Evolutionary conservation across 352 stramenopile species (phyloP).

Genomic region (Phytophthora litchii): DNA sequence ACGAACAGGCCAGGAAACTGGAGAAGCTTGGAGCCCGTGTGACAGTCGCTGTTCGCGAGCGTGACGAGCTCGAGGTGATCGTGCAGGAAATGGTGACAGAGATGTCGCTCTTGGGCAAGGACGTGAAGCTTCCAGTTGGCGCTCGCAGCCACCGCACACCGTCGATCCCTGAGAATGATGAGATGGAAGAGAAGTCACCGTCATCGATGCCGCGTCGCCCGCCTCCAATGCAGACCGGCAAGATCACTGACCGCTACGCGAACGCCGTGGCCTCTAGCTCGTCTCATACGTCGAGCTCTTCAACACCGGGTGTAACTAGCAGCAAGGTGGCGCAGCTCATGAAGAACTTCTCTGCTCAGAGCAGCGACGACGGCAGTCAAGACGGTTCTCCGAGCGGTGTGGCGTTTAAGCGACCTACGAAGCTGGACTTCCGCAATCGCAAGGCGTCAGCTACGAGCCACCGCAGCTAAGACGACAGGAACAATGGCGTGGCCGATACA

Average conservation of each 20-base stretch:
- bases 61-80: slow-evolving; percentile 67
- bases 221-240: slow-evolving; percentile 22
- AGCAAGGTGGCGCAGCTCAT: slow-evolving; percentile 73
- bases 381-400: slow-evolving; percentile 24
- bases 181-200: slow-evolving; percentile 35
- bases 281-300: slow-evolving; percentile 13
- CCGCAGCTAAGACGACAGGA: slow-evolving; percentile 23
- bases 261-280: slow-evolving; percentile 42
- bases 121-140: slow-evolving; percentile 20
- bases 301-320: slow-evolving; percentile 24
- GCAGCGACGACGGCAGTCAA: slow-evolving; percentile 22
- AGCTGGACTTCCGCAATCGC: slow-evolving; percentile 47
- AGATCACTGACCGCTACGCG: slow-evolving; percentile 58
- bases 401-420: slow-evolving; percentile 36
- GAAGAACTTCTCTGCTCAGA: slow-evolving; percentile 68
- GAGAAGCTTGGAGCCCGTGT: slow-evolving; percentile 58
- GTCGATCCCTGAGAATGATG: slow-evolving; percentile 27
- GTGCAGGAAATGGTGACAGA: slow-evolving; percentile 62
- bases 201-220: slow-evolving; percentile 5
- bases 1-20: slow-evolving; percentile 57
- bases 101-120: slow-evolving; percentile 46
- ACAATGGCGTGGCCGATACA: neutral
- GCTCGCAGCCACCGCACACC: slow-evolving; percentile 21
- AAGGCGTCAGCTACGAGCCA: slow-evolving; percentile 42
- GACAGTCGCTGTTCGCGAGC: slow-evolving; percentile 50